These are phyloP conservation scores for Usnea hakonensis DNA, from an alignment of 495 filamentous ascomycete species.

Conservation along the genomic window DNA sequence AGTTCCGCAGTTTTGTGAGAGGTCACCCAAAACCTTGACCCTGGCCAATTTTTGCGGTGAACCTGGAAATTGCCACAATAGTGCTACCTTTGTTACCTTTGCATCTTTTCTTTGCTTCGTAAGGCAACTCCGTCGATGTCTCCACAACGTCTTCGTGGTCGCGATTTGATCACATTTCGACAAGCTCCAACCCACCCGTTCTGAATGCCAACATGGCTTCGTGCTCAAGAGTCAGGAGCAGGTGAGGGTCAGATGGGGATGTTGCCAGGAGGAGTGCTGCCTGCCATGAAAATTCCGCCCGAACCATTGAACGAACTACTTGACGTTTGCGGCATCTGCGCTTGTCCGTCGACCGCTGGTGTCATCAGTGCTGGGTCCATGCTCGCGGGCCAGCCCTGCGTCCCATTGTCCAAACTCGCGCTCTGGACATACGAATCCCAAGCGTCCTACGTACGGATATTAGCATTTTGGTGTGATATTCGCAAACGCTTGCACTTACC, in stretches of 20 bases:
- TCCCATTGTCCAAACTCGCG: constrained; percentile 38
- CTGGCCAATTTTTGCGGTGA: not conserved
- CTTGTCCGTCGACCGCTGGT: constrained; percentile 14
- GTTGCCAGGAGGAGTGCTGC: constrained; percentile 15
- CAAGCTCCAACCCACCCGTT: not conserved
- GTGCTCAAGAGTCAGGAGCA: not conserved
- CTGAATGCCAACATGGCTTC: not conserved
- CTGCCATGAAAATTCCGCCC: constrained; percentile 22
- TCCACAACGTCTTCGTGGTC: not conserved
- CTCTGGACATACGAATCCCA: constrained; percentile 52
- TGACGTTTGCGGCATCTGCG: constrained; percentile 16
- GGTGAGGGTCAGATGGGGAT: constrained; percentile 24
- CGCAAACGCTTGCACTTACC: constrained; percentile 44
- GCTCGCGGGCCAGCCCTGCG: constrained; percentile 41
- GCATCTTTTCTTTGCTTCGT: not conserved
- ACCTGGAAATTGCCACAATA: not conserved
- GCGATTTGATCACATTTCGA: not conserved
- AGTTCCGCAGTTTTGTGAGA: not conserved
- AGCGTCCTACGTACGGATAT: constrained; percentile 36
- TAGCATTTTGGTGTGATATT: constrained; percentile 14
- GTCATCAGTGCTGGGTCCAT: constrained; percentile 24
- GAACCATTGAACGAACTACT: constrained; percentile 10
- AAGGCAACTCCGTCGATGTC: not conserved
- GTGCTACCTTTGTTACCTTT: not conserved
- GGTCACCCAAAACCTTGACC: not conserved